Evolutionary conservation across 163 green algal species (phyloP), one percentile per base, ranked within the genome.

Genomic region (Scenedesmus sp.): DNA sequence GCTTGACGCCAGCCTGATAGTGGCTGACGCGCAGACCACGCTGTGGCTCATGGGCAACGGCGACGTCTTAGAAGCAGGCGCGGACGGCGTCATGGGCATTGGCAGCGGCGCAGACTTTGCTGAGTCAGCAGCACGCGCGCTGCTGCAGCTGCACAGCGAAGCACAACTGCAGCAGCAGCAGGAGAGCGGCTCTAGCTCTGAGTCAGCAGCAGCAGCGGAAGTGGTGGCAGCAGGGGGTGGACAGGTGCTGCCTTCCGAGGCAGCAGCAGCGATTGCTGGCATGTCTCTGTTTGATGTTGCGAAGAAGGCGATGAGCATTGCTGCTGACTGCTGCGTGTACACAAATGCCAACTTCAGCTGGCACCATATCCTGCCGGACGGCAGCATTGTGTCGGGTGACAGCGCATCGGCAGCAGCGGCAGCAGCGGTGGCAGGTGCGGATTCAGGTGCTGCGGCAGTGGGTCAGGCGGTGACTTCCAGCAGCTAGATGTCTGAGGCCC

Each of bases 301-400:
- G 7, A 60, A 89, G 77, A 34, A 56, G 91, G 93, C 97, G 0
- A 99, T 99, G 98, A 96, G 91, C n/a, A 99, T 99, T 88, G 98
- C 98, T 2, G 96, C 96, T 6, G 97, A 99, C 88, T 94, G 96
- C 77, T 99, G 97, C 94, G 97, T 99, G n/a, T 99, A 99, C 95
- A 99, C 98, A 55, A 99, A 99, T 93, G 8, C 18, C 56, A 91
- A 88, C 34, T 93, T 90, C 60, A 84, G 59, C 67, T 93, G 82
- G 82, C 74, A 93, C 5, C 83, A 90, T 60, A 90, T 93, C 15
- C 13, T 82, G 60, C 60, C 64, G n/a, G 88, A 88, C n/a, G 81
- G 88, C 20, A 74, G 26, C 18, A 92, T 92, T 16, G 59, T 77
- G 15, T 87, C 88, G 4, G 88, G 85, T 0, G 85, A 77, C n/a